Evolutionary conservation across 805 yeast genomes (phyloP).

Genomic region (Candida rishiriensis): DNA sequence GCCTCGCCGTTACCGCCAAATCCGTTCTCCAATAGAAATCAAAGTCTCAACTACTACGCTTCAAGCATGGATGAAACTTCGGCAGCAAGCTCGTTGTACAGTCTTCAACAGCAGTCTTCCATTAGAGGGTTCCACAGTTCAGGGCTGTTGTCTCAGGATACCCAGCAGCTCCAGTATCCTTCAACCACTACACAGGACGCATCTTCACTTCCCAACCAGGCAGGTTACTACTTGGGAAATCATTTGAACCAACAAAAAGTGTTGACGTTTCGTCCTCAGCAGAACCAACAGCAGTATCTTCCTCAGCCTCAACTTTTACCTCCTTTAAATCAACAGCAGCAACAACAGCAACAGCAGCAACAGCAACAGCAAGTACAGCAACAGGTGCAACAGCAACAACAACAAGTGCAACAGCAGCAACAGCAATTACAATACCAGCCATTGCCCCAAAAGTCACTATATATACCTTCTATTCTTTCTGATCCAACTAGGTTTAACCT

Average conservation of each 20-base stretch:
- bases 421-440: neutral
- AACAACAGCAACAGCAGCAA: neutral
- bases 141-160: neutral
- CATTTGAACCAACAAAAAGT: neutral
- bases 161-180: neutral
- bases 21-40: neutral
- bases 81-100: constrained; percentile 11
- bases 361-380: constrained; percentile 1
- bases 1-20: constrained; percentile 1
- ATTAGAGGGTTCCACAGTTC: neutral
- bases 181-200: too few relatives aligned
- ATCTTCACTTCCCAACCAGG: constrained; percentile 2
- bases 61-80: constrained; percentile 12
- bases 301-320: constrained; percentile 1
- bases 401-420: neutral
- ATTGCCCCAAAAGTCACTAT: constrained; percentile 4
- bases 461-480: constrained; percentile 12
- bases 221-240: neutral
- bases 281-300: constrained; percentile 1
- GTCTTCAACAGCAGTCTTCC: constrained; percentile 13
- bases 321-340: constrained; percentile 4
- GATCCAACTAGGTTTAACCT: neutral
- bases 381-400: neutral
- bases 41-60: neutral
- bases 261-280: neutral